Conservation (phyloP, 805 yeast genomes). For the Lipomyces spencermartinsiae region DNA sequence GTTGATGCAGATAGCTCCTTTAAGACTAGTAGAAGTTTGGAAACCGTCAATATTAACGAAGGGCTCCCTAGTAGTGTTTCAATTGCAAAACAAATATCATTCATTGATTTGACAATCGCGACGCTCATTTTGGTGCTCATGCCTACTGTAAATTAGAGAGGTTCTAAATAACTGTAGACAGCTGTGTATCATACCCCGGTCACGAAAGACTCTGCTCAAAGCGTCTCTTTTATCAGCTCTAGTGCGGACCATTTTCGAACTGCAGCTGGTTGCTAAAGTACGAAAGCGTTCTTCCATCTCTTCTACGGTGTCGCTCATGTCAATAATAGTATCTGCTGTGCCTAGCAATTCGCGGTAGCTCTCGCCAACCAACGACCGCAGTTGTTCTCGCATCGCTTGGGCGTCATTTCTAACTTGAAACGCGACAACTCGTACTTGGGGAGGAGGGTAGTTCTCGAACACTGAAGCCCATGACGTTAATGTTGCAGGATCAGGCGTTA, state of each 20-base stretch:
- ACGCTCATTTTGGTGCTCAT: slow-evolving; percentile 8
- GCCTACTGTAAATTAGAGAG: slow-evolving; percentile 9
- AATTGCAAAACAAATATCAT: slow-evolving; percentile 26
- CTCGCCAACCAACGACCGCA: slow-evolving; percentile 36
- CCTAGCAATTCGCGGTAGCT: slow-evolving; percentile 36
- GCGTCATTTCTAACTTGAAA: slow-evolving; percentile 31
- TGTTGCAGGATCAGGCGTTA: slow-evolving; percentile 16
- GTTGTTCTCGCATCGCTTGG: slow-evolving; percentile 31
- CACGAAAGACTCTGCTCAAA: background rate
- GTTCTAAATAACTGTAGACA: background rate
- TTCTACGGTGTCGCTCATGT: slow-evolving; percentile 25
- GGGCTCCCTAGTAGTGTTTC: slow-evolving; percentile 23
- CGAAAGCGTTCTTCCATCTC: slow-evolving; percentile 28
- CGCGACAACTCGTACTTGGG: slow-evolving; percentile 35
- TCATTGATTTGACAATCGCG: slow-evolving; percentile 19
- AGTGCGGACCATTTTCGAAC: slow-evolving; percentile 16
- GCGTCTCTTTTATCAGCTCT: slow-evolving; percentile 14
- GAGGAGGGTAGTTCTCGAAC: slow-evolving; percentile 33
- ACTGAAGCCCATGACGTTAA: slow-evolving; percentile 30
- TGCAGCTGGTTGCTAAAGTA: slow-evolving; percentile 20
- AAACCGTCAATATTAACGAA: slow-evolving; percentile 13
- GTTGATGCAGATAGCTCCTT: slow-evolving; percentile 7
- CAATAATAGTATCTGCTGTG: slow-evolving; percentile 35
- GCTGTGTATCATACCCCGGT: slow-evolving; percentile 9
- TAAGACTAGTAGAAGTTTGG: slow-evolving; percentile 20